Conservation (phyloP, 2,329 filamentous ascomycete species). For the Sclerotinia trifoliorum region DNA sequence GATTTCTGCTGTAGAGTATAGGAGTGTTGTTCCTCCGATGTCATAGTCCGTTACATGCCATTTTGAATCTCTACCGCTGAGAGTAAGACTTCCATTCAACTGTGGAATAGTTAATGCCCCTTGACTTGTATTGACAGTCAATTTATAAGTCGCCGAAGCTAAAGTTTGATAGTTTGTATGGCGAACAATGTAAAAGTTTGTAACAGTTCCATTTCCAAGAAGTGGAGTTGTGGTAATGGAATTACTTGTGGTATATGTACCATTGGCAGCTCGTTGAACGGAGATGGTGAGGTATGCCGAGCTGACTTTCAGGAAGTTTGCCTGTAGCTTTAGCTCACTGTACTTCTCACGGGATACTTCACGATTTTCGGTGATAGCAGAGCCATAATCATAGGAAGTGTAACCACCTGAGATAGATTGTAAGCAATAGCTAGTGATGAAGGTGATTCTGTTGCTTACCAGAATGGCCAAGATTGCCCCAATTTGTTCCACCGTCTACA, state of each 20-base stretch:
- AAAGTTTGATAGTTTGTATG: conserved; percentile 64
- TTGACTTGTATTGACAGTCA: conserved; percentile 60
- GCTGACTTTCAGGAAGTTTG: conserved; percentile 71
- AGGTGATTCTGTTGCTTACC: conserved; percentile 19
- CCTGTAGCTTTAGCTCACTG: conserved; percentile 73
- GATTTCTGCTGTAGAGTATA: conserved; percentile 70
- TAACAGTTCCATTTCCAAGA: conserved; percentile 51
- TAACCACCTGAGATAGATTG: conserved; percentile 49
- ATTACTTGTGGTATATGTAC: conserved; percentile 54
- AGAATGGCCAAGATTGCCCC: conserved; percentile 74
- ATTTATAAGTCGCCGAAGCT: conserved; percentile 57
- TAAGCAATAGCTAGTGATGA: conserved; percentile 1
- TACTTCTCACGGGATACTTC: conserved; percentile 72
- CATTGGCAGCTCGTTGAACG: conserved; percentile 48
- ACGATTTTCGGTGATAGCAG: conserved; percentile 67
- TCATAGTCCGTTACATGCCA: conserved; percentile 67
- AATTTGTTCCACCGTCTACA: conserved; percentile 70
- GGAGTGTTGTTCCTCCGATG: conserved; percentile 55
- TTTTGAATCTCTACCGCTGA: conserved; percentile 65
- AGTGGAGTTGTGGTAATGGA: conserved; percentile 56
- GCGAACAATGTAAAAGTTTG: conserved; percentile 63
- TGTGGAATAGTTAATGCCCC: conserved; percentile 59
- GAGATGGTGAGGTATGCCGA: conserved; percentile 64
- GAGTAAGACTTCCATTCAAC: conserved; percentile 53
- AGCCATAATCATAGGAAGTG: conserved; percentile 57